phyloP scores from a whole-genome alignment of 2,329 filamentous ascomycete species.

The Microdochium trichocladiopsis region DNA sequence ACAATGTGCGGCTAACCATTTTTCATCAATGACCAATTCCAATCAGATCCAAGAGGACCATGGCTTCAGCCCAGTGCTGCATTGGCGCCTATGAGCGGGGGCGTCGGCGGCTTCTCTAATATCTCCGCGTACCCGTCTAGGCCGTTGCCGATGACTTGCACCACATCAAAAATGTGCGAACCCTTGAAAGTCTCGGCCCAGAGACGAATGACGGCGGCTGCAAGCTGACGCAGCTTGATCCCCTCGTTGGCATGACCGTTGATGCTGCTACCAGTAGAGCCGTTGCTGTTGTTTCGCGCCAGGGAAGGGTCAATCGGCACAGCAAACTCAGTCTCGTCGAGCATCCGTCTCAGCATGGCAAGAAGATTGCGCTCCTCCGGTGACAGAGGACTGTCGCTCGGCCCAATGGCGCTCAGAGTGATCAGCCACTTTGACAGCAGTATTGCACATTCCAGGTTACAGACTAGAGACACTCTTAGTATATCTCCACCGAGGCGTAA shows the following conservation, averaged over 20 bases:
- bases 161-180: conserved; percentile 52
- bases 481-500: background rate
- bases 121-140: conserved; percentile 51
- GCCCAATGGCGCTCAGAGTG: conserved; percentile 44
- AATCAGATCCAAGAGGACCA: background rate
- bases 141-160: conserved; percentile 49
- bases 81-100: conserved; percentile 14
- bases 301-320: conserved; percentile 52
- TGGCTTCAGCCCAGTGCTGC: conserved; percentile 14
- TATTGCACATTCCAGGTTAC: conserved; percentile 55
- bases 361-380: conserved; percentile 47
- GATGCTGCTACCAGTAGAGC: conserved; percentile 18
- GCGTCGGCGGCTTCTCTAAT: conserved; percentile 40
- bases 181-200: conserved; percentile 59
- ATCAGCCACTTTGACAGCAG: conserved; percentile 55
- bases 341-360: conserved; percentile 48
- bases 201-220: conserved; percentile 49
- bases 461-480: conserved; percentile 30
- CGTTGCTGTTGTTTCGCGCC: conserved; percentile 24
- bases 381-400: conserved; percentile 40
- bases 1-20: too few species aligned
- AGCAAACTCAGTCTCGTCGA: conserved; percentile 57
- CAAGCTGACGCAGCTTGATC: conserved; percentile 46
- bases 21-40: too few species aligned
- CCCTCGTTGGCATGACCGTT: conserved; percentile 35